These are phyloP conservation scores for Pyronema omphalodes DNA, from an alignment of 495 filamentous ascomycete genomes.

Conservation along the genomic window DNA sequence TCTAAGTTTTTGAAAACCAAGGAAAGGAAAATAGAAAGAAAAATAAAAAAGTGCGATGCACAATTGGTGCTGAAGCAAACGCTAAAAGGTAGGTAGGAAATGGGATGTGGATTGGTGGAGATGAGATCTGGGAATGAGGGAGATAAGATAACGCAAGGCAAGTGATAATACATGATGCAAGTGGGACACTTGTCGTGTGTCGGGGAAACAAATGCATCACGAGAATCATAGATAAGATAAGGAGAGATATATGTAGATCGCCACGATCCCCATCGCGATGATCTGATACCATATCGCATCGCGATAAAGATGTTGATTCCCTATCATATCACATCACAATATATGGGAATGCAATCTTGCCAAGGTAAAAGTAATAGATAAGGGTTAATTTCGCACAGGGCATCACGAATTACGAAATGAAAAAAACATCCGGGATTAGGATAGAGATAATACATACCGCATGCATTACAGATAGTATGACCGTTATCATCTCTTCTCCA, in stretches of 20 bases:
- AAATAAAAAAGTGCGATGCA: not conserved
- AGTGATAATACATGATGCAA: too few relatives aligned
- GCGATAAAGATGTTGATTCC: not conserved
- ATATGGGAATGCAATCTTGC: not conserved
- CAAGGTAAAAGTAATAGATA: too few relatives aligned
- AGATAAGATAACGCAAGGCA: too few relatives aligned
- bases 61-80: not conserved
- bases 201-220: too few relatives aligned
- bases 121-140: too few relatives aligned
- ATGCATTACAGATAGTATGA: constrained; percentile 97
- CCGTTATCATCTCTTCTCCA: constrained; percentile 91
- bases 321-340: constrained; percentile 8
- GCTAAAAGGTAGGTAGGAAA: not conserved
- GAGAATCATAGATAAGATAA: too few relatives aligned
- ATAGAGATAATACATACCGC: constrained; percentile 44
- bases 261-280: not conserved
- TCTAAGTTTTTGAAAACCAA: not conserved
- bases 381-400: too few relatives aligned
- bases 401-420: too few relatives aligned
- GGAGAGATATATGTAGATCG: too few relatives aligned
- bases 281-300: not conserved
- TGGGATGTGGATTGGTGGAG: too few relatives aligned
- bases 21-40: too few relatives aligned
- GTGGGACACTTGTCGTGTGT: too few relatives aligned
- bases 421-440: not conserved